Conservation (phyloP, 495 filamentous ascomycete species). For the Wilcoxina mikolae region DNA sequence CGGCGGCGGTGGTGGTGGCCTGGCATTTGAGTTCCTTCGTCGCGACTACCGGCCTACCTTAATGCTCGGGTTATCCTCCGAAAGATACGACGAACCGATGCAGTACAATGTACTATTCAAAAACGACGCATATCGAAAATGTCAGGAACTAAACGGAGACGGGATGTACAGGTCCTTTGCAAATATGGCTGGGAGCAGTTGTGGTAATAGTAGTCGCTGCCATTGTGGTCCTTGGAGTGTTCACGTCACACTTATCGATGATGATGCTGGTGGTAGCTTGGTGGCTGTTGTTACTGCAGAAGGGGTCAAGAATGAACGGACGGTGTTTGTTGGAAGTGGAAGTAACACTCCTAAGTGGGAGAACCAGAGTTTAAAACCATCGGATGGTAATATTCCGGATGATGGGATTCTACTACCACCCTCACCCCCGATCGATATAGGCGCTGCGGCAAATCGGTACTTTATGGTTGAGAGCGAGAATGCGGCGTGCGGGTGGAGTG, state of each 20-base stretch:
- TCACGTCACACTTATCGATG: neutral
- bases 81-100: neutral
- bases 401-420: no score
- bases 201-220: neutral
- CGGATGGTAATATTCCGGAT: no score
- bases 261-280: neutral
- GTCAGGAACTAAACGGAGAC: neutral
- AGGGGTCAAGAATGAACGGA: neutral
- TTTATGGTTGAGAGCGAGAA: no score
- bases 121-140: neutral
- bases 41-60: constrained; percentile 1
- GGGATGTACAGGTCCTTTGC: neutral
- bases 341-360: neutral
- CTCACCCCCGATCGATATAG: no score
- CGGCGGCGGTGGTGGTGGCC: no score
- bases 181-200: neutral
- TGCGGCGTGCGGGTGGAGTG: no score
- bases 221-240: neutral
- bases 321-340: neutral
- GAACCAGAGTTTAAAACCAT: no score
- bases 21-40: constrained; percentile 2
- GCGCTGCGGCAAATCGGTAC: no score
- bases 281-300: neutral
- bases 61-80: neutral
- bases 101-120: neutral